Conservation (phyloP, 306 rosid species). For the Alnus glutinosa region DNA sequence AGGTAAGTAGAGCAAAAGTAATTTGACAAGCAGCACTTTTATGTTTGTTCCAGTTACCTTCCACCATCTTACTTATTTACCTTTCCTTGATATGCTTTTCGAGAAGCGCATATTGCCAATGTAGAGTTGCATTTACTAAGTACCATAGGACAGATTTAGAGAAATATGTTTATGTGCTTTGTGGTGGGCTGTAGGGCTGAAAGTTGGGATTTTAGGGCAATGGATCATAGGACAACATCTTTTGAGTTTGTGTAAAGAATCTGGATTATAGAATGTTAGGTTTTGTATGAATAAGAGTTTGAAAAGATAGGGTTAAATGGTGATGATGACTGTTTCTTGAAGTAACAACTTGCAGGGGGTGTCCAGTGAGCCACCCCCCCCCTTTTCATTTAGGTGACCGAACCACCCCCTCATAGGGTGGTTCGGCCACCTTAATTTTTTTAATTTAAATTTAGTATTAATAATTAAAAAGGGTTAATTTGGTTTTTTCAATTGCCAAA, state of each 20-base stretch:
- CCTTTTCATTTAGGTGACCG: too few species aligned
- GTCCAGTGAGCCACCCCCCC: too few species aligned
- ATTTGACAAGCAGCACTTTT: background rate
- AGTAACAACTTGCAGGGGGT: background rate
- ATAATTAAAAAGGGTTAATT: too few species aligned
- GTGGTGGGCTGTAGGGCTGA: background rate
- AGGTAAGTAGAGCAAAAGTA: background rate
- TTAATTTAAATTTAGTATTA: too few species aligned
- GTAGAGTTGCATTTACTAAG: slow-evolving; percentile 5
- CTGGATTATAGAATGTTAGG: background rate
- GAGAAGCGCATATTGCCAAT: slow-evolving; percentile 4
- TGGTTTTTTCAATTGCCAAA: too few species aligned
- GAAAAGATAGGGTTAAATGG: background rate
- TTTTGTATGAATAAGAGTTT: background rate
- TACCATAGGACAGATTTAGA: background rate
- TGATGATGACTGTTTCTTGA: background rate
- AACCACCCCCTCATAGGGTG: too few species aligned
- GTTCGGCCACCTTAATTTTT: too few species aligned
- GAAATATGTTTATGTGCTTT: too few species aligned
- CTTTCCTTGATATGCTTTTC: background rate
- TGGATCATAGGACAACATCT: background rate
- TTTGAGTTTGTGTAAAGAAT: background rate
- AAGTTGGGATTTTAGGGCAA: background rate
- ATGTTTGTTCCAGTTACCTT: background rate
- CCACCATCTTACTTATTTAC: slow-evolving; percentile 20